These are phyloP conservation scores for Arachnomyces sp. DNA, from an alignment of 2,329 filamentous ascomycete genomes.

Conservation along the genomic window DNA sequence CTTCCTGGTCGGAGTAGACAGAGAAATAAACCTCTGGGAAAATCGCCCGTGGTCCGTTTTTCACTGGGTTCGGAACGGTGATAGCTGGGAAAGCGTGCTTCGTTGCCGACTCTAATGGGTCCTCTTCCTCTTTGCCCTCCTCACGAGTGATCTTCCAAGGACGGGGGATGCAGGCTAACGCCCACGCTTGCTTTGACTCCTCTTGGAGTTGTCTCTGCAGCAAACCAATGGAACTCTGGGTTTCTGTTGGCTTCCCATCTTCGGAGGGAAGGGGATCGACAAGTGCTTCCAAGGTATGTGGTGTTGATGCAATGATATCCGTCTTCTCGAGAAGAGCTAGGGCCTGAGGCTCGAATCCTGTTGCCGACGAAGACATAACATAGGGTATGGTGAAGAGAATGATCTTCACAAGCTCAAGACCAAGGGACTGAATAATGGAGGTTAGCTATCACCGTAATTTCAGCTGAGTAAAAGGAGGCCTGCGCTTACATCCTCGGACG, in stretches of 20 bases:
- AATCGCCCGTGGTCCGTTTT: conserved; percentile 64
- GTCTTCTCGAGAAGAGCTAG: conserved; percentile 82
- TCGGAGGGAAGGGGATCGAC: conserved; percentile 75
- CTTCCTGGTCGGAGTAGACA: conserved; percentile 78
- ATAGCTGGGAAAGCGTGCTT: conserved; percentile 76
- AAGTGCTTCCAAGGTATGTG: conserved; percentile 73
- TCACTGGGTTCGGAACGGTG: conserved; percentile 65
- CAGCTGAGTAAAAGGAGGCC: conserved; percentile 6
- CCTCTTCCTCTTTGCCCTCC: conserved; percentile 39
- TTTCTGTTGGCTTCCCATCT: conserved; percentile 53
- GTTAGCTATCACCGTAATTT: conserved; percentile 4
- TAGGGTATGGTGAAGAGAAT: conserved; percentile 94
- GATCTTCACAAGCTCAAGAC: conserved; percentile 87
- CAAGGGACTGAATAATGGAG: conserved; percentile 43
- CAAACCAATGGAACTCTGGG: conserved; percentile 68
- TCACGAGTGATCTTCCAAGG: conserved; percentile 39
- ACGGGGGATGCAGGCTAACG: conserved; percentile 57
- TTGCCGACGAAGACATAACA: conserved; percentile 65
- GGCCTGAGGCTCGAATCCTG: conserved; percentile 65
- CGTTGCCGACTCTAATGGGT: conserved; percentile 51
- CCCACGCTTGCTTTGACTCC: conserved; percentile 69
- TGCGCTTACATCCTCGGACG: conserved; percentile 75
- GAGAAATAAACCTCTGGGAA: conserved; percentile 94
- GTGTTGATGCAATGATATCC: conserved; percentile 84
- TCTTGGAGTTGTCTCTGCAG: conserved; percentile 78